Evolutionary conservation across 2,329 filamentous ascomycete genomes (phyloP).

Genomic region (Dactylellina sp.): DNA sequence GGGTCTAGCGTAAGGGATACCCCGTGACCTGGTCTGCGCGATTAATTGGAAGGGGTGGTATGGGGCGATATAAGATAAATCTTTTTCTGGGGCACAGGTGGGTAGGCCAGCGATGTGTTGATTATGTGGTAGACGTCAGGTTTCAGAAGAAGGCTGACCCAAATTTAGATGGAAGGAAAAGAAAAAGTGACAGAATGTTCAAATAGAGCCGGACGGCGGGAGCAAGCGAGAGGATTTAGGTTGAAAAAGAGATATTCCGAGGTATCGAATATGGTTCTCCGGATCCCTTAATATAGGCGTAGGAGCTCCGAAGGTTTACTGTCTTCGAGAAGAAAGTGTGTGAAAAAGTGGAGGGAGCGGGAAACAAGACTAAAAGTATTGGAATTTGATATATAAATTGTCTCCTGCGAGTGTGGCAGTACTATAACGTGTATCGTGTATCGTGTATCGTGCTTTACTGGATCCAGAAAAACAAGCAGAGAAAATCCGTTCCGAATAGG

Average conservation of each 20-base stretch:
- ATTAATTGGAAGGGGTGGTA: constrained; percentile 49
- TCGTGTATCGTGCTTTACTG: constrained; percentile 33
- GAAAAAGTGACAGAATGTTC: constrained; percentile 27
- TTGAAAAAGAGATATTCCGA: constrained; percentile 54
- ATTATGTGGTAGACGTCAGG: constrained; percentile 50
- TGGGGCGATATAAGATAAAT: constrained; percentile 11
- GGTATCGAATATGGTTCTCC: constrained; percentile 33
- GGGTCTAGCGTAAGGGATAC: constrained; percentile 45
- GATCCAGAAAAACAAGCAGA: constrained; percentile 39
- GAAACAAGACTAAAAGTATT: constrained; percentile 33
- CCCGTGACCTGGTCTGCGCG: constrained; percentile 57
- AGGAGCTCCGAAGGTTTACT: constrained; percentile 46
- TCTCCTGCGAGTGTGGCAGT: neutral
- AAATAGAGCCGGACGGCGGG: constrained; percentile 44
- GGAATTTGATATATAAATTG: constrained; percentile 34
- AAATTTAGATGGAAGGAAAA: constrained; percentile 44
- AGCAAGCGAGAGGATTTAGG: constrained; percentile 55
- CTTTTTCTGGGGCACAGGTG: constrained; percentile 21
- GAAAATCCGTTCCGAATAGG: constrained; percentile 55
- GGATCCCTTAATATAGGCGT: constrained; percentile 28
- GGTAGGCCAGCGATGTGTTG: constrained; percentile 37
- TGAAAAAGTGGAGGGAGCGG: constrained; percentile 12
- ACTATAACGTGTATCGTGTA: constrained; percentile 28
- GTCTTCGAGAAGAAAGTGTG: constrained; percentile 50
- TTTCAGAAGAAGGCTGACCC: constrained; percentile 33